Evolutionary conservation across 1,139 yeast species (phyloP), one percentile per base, ranked within the genome.

Genomic region (Wickerhamomyces sp.): DNA sequence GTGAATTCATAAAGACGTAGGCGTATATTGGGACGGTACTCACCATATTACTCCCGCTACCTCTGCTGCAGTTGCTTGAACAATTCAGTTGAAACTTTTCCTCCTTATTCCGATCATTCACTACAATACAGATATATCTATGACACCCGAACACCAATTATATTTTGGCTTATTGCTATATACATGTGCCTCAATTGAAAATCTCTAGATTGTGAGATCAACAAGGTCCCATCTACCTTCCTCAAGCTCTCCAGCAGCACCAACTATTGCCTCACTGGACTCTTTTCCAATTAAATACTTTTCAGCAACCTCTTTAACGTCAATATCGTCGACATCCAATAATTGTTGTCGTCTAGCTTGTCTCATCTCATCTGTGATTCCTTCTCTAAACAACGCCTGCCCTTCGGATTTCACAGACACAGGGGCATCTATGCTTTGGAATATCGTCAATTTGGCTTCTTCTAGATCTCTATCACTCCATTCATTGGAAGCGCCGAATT

Each of bases 371-470:
- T 85, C 88, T 23, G 82, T 76, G 30, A 91, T 70, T 0, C 84
- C 87, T 44, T 79, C 77, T 35, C 74, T 66, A 58, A 88, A 86
- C 26, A 68, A 62, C 17, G 72, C 58, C 42, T 75, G 64, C 16
- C 96, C 95, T 57, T 91, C 96, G 29, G 76, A 70, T 32, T 86
- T 73, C 16, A 88, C 80, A 53, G 89, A 82, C 31, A 76, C 69
- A 10, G 98, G 98, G 1, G 96, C 88, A 62, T 91, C 98, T 12
- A 93, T 66, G 37, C 83, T 75, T 60, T 91, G 98, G 75, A 91
- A 91, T 27, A 91, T 76, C 10, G 94, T 76, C 47, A 91, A 65
- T 57, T 89, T 88, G 26, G 97, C 96, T 51, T 88, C 96, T 46
- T 85, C 86, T 31, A 91, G 63, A 46, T 87, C 96, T 18, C 70